Percentiles rank a stretch among this genome's conserved stretches.
Conservation (phyloP, 148 eudicot genomes). For the Salicornia ramosissima region DNA sequence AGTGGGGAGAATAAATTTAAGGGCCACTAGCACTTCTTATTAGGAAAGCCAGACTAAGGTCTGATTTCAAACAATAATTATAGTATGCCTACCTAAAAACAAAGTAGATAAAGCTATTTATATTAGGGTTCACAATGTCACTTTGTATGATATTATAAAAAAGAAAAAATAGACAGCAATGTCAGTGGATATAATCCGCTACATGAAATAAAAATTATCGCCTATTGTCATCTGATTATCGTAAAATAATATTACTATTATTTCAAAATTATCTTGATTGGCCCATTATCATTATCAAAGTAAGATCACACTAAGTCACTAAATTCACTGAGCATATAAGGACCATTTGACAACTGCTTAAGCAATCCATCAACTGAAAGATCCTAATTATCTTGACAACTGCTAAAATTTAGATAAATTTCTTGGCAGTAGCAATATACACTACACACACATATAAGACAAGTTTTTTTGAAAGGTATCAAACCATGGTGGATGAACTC, state of each 20-base stretch:
- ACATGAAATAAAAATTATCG: too few relatives aligned
- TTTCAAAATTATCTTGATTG: not conserved
- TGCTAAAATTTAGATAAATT: not conserved
- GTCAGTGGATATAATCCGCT: too few relatives aligned
- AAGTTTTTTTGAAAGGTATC: not conserved
- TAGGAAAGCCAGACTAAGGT: too few relatives aligned
- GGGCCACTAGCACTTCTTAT: too few relatives aligned
- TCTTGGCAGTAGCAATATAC: not conserved
- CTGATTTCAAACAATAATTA: too few relatives aligned
- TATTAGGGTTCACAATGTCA: too few relatives aligned
- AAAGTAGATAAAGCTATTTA: too few relatives aligned
- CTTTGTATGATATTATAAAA: too few relatives aligned
- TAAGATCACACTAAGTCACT: not conserved
- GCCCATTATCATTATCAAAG: not conserved
- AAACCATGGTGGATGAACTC: not conserved
- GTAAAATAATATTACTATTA: not conserved
- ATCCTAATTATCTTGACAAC: not conserved
- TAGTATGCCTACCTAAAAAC: too few relatives aligned
- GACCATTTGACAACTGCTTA: not conserved
- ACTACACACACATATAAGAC: not conserved
- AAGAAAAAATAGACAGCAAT: too few relatives aligned
- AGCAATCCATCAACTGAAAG: not conserved
- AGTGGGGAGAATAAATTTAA: too few relatives aligned
- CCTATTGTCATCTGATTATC: too few relatives aligned
- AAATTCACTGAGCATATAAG: not conserved